Conservation (phyloP, 2,329 filamentous ascomycete species). For the Aspergillus pseudoglaucus region DNA sequence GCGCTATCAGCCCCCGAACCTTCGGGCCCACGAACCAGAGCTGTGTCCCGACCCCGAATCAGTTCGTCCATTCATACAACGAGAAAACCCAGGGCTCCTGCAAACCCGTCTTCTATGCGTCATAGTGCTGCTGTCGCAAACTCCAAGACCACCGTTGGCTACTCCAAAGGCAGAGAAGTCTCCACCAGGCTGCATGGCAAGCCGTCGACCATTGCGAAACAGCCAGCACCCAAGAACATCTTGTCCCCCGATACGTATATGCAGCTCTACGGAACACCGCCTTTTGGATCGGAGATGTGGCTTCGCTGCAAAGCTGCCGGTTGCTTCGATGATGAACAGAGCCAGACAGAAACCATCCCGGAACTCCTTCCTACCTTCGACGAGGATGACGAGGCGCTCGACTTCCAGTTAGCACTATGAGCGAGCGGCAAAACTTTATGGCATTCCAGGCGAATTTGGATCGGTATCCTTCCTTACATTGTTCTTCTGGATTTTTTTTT, state of each 20-base stretch:
- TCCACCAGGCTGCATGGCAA: constrained; percentile 25
- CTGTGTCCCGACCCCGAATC: constrained; percentile 31
- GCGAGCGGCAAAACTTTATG: not conserved
- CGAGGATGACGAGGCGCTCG: constrained; percentile 34
- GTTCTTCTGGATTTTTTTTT: not conserved
- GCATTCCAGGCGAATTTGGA: constrained; percentile 1
- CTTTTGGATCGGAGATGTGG: constrained; percentile 40
- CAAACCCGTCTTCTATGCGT: constrained; percentile 49
- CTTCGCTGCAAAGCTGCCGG: constrained; percentile 33
- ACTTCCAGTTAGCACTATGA: constrained; percentile 37
- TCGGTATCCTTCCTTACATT: not conserved
- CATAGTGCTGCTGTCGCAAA: constrained; percentile 58
- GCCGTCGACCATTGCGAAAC: constrained; percentile 15
- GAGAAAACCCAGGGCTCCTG: constrained; percentile 40
- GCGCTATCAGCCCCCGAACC: constrained; percentile 31
- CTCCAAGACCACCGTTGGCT: constrained; percentile 78
- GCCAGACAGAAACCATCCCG: constrained; percentile 16
- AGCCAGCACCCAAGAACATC: constrained; percentile 18
- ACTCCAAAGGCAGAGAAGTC: constrained; percentile 63
- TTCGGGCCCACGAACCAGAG: constrained; percentile 25
- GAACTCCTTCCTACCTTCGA: constrained; percentile 25
- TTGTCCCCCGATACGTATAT: constrained; percentile 39
- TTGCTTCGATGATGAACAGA: constrained; percentile 28
- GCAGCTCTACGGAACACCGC: constrained; percentile 36
- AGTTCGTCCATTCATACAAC: constrained; percentile 26